Evolutionary conservation across 176 grass and related monocot species (phyloP).

Genomic region (Thalia dealbata): DNA sequence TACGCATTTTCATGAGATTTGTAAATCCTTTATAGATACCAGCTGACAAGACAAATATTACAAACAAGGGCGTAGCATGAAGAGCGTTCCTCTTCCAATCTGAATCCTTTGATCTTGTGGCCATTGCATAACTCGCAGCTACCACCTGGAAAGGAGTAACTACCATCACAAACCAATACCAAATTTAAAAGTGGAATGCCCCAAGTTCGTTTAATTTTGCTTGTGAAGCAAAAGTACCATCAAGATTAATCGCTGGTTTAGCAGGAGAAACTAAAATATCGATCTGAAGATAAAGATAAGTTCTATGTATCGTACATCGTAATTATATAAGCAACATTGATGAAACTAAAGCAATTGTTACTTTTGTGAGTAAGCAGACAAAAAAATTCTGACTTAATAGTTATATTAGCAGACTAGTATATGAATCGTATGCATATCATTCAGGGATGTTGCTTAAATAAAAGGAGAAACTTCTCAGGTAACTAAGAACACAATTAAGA

Average conservation of each 20-base stretch:
- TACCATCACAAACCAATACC: not conserved
- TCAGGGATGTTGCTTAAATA: too few relatives aligned
- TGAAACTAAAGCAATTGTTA: not conserved
- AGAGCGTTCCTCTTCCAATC: constrained; percentile 58
- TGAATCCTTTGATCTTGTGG: constrained; percentile 50
- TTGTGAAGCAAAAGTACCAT: not conserved
- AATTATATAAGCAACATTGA: not conserved
- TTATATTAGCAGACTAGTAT: not conserved
- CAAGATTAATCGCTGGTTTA: not conserved
- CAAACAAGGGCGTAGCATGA: constrained; percentile 56
- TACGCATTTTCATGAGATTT: constrained; percentile 63
- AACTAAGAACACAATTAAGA: too few relatives aligned
- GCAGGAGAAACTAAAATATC: not conserved
- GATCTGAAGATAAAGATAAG: not conserved
- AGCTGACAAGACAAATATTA: constrained; percentile 58
- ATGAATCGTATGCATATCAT: too few relatives aligned
- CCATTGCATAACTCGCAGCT: constrained; percentile 59
- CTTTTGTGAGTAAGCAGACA: not conserved
- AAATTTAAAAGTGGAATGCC: not conserved
- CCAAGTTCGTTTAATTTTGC: not conserved
- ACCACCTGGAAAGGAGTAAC: constrained; percentile 32
- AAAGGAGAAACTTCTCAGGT: too few relatives aligned
- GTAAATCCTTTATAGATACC: constrained; percentile 41
- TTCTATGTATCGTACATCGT: not conserved
- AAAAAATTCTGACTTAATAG: not conserved